Conservation (phyloP, 108 stramenopile genomes). For the Craspedostauros australis region DNA sequence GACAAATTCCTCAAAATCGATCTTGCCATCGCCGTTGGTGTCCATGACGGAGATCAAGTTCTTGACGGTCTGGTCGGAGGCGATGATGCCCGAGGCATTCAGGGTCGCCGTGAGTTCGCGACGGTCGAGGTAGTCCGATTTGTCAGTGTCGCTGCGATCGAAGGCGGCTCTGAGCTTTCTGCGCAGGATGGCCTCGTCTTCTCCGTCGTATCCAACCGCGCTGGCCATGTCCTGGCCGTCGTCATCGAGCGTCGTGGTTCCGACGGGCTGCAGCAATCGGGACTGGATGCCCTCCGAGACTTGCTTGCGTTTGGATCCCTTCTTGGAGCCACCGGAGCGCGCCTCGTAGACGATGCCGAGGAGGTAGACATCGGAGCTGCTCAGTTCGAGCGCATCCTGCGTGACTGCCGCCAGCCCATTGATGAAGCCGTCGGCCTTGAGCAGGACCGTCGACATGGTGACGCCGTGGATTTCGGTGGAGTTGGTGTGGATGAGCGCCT, state of each 20-base stretch:
- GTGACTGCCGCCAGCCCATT: constrained; percentile 89
- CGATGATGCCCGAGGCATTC: constrained; percentile 43
- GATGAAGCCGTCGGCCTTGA: constrained; percentile 88
- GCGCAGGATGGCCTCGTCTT: constrained; percentile 36
- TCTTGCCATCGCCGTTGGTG: constrained; percentile 60
- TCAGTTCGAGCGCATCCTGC: constrained; percentile 86
- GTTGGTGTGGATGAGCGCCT: constrained; percentile 74
- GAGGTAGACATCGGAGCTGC: constrained; percentile 82
- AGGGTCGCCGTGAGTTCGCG: constrained; percentile 58
- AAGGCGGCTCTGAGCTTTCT: constrained; percentile 65
- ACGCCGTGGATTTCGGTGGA: constrained; percentile 80
- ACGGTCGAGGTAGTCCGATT: constrained; percentile 60
- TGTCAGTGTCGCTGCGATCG: constrained; percentile 64
- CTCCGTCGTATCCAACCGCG: constrained; percentile 11
- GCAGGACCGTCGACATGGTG: constrained; percentile 76
- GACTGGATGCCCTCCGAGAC: constrained; percentile 16
- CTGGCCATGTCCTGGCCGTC: not conserved
- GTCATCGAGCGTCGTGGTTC: not conserved
- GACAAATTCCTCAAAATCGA: constrained; percentile 79
- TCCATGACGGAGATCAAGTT: constrained; percentile 54
- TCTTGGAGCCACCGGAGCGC: constrained; percentile 35
- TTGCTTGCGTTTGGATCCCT: constrained; percentile 7
- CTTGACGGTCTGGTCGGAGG: constrained; percentile 34
- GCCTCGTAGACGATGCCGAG: constrained; percentile 84
- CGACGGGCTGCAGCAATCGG: constrained; percentile 4